Percentiles rank a stretch among this genome's conserved stretches.
Evolutionary conservation across 2,329 filamentous ascomycete species (phyloP).

Genomic region (Colletotrichum abscissum): DNA sequence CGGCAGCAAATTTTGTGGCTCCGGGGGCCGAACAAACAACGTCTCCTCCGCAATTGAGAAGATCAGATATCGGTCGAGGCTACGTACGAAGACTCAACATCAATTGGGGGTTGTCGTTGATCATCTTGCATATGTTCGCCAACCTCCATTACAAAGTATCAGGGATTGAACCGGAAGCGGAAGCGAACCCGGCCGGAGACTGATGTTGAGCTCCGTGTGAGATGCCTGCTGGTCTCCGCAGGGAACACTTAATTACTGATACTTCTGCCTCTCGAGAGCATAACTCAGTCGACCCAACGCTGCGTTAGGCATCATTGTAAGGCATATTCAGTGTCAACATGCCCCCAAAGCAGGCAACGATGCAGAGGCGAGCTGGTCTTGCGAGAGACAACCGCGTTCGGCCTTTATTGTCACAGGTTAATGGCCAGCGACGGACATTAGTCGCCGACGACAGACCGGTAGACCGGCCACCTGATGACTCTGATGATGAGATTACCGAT

Average conservation of each 20-base stretch:
- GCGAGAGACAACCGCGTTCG: neutral
- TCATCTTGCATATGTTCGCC: neutral
- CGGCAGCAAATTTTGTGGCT: conserved; percentile 4
- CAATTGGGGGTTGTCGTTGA: neutral
- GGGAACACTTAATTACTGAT: neutral
- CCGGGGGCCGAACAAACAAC: neutral
- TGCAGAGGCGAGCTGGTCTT: conserved; percentile 6
- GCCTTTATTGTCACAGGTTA: neutral
- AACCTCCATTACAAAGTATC: neutral
- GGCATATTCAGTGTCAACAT: neutral
- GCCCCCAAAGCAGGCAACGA: neutral
- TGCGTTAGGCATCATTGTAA: neutral
- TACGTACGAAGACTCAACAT: neutral
- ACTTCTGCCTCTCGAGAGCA: neutral
- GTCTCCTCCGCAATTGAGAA: conserved; percentile 5
- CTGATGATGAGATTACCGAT: neutral
- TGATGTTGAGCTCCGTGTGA: conserved; percentile 1
- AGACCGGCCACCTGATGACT: neutral
- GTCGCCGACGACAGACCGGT: neutral
- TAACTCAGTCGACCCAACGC: neutral
- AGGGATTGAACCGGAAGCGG: neutral
- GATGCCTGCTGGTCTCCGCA: neutral
- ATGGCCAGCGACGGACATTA: neutral
- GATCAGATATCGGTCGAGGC: neutral
- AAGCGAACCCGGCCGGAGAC: neutral